These are phyloP conservation scores for Peronospora tabacina DNA, from an alignment of 352 stramenopile genomes.

Conservation along the genomic window DNA sequence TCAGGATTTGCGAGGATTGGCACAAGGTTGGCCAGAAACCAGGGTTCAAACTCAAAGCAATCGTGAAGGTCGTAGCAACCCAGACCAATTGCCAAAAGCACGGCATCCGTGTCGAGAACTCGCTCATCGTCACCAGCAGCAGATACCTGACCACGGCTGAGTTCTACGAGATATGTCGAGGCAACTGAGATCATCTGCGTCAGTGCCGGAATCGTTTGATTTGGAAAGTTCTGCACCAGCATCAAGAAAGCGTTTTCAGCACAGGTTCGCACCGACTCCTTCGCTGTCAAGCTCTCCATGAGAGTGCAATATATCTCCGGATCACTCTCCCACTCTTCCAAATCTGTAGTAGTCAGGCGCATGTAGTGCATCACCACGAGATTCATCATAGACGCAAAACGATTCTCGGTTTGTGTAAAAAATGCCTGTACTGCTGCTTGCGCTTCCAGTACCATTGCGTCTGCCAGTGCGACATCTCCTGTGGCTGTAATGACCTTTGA, in stretches of 20 bases:
- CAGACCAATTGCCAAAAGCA: slow-evolving; percentile 73
- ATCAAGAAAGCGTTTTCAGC: slow-evolving; percentile 83
- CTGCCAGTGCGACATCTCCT: slow-evolving; percentile 62
- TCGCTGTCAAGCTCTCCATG: slow-evolving; percentile 65
- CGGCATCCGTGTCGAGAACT: slow-evolving; percentile 61
- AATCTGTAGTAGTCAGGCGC: slow-evolving; percentile 42
- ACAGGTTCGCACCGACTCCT: slow-evolving; percentile 70
- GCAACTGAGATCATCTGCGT: slow-evolving; percentile 56
- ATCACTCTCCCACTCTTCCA: slow-evolving; percentile 65
- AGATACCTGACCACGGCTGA: slow-evolving; percentile 12
- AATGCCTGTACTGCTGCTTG: slow-evolving; percentile 49
- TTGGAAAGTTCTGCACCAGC: slow-evolving; percentile 62
- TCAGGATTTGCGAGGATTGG: slow-evolving; percentile 45
- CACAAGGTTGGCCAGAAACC: slow-evolving; percentile 69
- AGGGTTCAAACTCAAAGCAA: slow-evolving; percentile 83
- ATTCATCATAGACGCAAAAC: slow-evolving; percentile 52
- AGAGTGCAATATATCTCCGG: slow-evolving; percentile 59
- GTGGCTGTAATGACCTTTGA: slow-evolving; percentile 78
- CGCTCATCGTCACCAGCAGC: slow-evolving; percentile 21
- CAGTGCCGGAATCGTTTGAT: slow-evolving; percentile 59
- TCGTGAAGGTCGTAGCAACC: slow-evolving; percentile 84
- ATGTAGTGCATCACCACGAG: slow-evolving; percentile 75
- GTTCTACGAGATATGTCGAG: slow-evolving; percentile 42
- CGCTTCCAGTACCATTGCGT: slow-evolving; percentile 72
- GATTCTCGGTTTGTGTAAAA: slow-evolving; percentile 36